These are phyloP conservation scores for Lodderomyces beijingensis DNA, from an alignment of 1,139 yeast species.

Conservation along the genomic window DNA sequence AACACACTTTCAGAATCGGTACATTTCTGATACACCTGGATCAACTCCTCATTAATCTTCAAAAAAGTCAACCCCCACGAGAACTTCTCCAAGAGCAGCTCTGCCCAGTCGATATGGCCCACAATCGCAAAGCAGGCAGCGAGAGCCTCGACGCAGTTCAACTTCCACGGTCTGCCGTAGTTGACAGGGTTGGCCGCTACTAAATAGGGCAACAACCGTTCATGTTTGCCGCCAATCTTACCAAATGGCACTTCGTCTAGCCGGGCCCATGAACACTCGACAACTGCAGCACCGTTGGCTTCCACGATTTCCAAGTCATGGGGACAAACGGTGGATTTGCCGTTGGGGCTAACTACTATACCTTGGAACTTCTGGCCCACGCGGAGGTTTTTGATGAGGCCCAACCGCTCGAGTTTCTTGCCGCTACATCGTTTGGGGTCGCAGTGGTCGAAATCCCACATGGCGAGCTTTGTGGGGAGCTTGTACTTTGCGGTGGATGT, in stretches of 20 bases:
- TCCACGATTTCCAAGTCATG: conserved; percentile 77
- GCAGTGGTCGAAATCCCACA: conserved; percentile 98
- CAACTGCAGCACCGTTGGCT: conserved; percentile 86
- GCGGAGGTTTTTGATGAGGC: conserved; percentile 70
- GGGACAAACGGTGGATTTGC: conserved; percentile 88
- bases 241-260: conserved; percentile 91
- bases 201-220: conserved; percentile 81
- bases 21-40: conserved; percentile 72
- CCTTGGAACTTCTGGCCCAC: conserved; percentile 93
- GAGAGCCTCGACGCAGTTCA: conserved; percentile 94
- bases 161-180: conserved; percentile 94
- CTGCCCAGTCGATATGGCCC: conserved; percentile 90
- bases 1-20: conserved; percentile 74
- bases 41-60: conserved; percentile 73
- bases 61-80: conserved; percentile 92
- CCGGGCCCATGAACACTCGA: conserved; percentile 98
- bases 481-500: conserved; percentile 8
- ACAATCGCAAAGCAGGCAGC: conserved; percentile 97
- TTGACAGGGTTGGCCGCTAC: conserved; percentile 97
- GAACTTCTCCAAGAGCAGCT: conserved; percentile 65
- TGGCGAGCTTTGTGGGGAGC: conserved; percentile 71
- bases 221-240: conserved; percentile 88
- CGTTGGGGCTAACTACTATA: conserved; percentile 89
- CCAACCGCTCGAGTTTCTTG: conserved; percentile 84
- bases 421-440: conserved; percentile 98